Evolutionary conservation across 2,329 filamentous ascomycete species (phyloP).

Genomic region (Xylariaceae sp.): DNA sequence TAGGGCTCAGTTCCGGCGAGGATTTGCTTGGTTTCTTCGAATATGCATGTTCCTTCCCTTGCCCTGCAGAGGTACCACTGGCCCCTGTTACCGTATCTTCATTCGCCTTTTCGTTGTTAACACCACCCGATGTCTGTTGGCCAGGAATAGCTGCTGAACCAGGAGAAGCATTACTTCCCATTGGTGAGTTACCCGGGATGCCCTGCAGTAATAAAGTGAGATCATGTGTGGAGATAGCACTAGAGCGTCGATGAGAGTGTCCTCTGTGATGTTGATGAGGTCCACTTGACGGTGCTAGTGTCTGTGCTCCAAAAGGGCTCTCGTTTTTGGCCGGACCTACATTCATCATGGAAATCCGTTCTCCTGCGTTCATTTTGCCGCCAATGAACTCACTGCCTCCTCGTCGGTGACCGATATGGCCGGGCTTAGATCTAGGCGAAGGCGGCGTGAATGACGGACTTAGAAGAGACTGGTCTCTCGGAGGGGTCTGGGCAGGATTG

Average conservation of each 20-base stretch:
- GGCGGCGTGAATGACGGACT: slow-evolving; percentile 53
- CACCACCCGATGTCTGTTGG: slow-evolving; percentile 20
- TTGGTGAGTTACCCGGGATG: slow-evolving; percentile 43
- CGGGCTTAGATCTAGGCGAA: slow-evolving; percentile 45
- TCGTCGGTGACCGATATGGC: slow-evolving; percentile 69
- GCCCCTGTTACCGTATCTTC: slow-evolving; percentile 17
- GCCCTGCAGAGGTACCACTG: slow-evolving; percentile 19
- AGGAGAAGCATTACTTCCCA: slow-evolving; percentile 59
- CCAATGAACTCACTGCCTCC: slow-evolving; percentile 85
- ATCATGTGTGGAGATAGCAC: slow-evolving; percentile 79
- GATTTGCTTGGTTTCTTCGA: slow-evolving; percentile 25
- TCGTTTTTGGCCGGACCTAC: slow-evolving; percentile 64
- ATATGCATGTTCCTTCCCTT: slow-evolving; percentile 23
- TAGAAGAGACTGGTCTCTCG: slow-evolving; percentile 36
- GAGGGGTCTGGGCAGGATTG: slow-evolving; percentile 42
- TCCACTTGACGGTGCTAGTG: slow-evolving; percentile 44
- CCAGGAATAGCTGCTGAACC: slow-evolving; percentile 50
- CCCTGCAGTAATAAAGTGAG: slow-evolving; percentile 62
- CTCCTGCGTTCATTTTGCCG: slow-evolving; percentile 57
- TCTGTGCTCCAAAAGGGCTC: slow-evolving; percentile 52
- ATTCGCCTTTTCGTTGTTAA: slow-evolving; percentile 11
- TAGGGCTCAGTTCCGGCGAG: slow-evolving; percentile 24
- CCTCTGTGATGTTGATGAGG: slow-evolving; percentile 53
- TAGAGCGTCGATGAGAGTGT: slow-evolving; percentile 76
- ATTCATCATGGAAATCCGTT: slow-evolving; percentile 57